Base-by-base conservation (phyloP, 805 yeast species). In the Kuraishia floccosa region DNA sequence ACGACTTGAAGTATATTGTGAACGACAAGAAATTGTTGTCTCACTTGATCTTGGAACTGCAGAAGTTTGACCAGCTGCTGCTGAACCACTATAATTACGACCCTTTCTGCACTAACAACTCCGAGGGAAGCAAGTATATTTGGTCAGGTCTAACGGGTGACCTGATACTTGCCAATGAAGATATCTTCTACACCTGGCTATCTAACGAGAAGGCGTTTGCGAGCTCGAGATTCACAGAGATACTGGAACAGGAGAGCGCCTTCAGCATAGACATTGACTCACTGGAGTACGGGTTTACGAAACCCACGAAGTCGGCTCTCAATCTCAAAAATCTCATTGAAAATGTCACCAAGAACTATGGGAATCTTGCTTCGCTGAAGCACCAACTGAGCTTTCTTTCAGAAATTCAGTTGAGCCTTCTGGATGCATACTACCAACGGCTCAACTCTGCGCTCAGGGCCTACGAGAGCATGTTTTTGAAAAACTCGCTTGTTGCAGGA, bases 241-340 rank as follows among this genome's bases (percentile, higher is more conserved):
- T 77, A 14, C 44, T 72, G 3, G 53, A 55, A 2, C 46, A 65
- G 1, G 40, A 57, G 0, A 61, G 67, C 39, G 72, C 81, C 0
- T 72, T 76, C 48, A 50, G 49, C 3, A 66, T 79, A 19, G 87
- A 80, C 42, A 56, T 52, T 37, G 87, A 80, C 30, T 61, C 59
- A 11, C 63, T 52, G 7, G 63, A 55, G 28, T 38, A 35, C n/a
- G 49, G 49, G 5, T 49, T 50, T 31, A 62, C 72, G 1, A 65
- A 65, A 36, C 86, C 89, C 0, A 77, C 85, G 0, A 66, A 66
- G 37, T 69, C 84, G 1, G 72, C 86, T 0, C 57, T 65, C 24
- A 68, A 71, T 30, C 47, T 80, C 36, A 62, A 62, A 26, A 74
- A 73, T 40, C 48, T 81, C 25, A 50, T 80, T 15, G 72, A 73